Base-by-base conservation (phyloP, 257 asterid species). In the Petrea volubilis region DNA sequence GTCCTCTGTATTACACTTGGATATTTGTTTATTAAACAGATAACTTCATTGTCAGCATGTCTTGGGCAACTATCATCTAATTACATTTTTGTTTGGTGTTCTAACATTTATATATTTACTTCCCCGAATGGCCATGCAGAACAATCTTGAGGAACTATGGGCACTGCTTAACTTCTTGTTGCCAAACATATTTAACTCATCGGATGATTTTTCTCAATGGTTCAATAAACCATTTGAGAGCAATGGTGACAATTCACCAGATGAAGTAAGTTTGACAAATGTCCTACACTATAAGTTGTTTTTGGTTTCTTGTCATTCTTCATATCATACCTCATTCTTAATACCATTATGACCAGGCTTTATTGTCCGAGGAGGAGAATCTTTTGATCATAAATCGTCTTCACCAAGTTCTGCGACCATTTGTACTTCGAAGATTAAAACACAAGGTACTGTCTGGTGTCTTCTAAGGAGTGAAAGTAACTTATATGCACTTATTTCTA, bases 121-220 rank as follows among this genome's bases (percentile, higher is more conserved):
- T 74, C 66, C 56, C 12, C 57, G 76, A 63, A 61, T 76, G 56
- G n/a, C 14, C 72, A 18, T 73, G 79, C 82, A 95, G 99, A 95
- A 95, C 85, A 95, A 84, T 84, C 99, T 95, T 18, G 99, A 95
- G 90, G 99, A 95, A 74, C 90, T 95, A 23, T 95, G 99, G 99
- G 99, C 99, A 40, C 86, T 95, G 65, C 99, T 95, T 57, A 95
- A 95, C 78, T 95, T 95, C 86, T 89, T 95, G 88, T 78, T 95
- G 85, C 99, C 99, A 60, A 92, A 95, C 78, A 88, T 95, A 74
- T 95, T 95, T 67, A 95, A 95, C 85, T 95, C 99, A 60, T 88
- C 99, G 4, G 99, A 88, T 79, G 99, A 95, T 79, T 95, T 95
- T 77, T 95, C 99, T 78, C 99, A 95, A 61, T 95, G 99, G 99